These are phyloP conservation scores for Sugiyamaella grinbergsii DNA, from an alignment of 1,139 yeast genomes.

Conservation along the genomic window DNA sequence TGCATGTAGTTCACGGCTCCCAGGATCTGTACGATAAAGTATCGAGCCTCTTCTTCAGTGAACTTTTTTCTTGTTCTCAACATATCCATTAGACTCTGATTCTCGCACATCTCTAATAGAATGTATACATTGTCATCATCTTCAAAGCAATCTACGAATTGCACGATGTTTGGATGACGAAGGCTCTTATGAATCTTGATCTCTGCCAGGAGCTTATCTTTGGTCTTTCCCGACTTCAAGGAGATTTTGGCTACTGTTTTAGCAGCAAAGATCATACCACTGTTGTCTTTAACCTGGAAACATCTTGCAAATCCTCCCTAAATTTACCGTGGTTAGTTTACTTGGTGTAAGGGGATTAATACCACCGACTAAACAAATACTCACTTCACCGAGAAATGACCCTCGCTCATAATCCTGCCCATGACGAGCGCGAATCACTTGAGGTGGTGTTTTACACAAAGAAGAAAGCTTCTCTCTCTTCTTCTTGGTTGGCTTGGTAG, in stretches of 20 bases:
- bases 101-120: constrained; percentile 85
- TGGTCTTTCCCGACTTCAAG: constrained; percentile 85
- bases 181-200: constrained; percentile 92
- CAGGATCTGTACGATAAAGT: constrained; percentile 84
- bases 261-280: constrained; percentile 88
- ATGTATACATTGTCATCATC: constrained; percentile 93
- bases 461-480: constrained; percentile 86
- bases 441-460: constrained; percentile 92
- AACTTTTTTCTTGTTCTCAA: constrained; percentile 78
- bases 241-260: constrained; percentile 97
- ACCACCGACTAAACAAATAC: constrained; percentile 21
- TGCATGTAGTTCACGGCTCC: constrained; percentile 95
- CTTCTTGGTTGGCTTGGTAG: constrained; percentile 47
- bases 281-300: constrained; percentile 89
- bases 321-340: neutral
- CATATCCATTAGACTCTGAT: constrained; percentile 81
- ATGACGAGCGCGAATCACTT: constrained; percentile 80
- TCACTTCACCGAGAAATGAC: constrained; percentile 76
- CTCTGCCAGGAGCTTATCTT: constrained; percentile 81
- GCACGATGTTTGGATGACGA: constrained; percentile 86
- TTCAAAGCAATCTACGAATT: constrained; percentile 92
- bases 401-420: constrained; percentile 94
- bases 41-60: constrained; percentile 90
- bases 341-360: neutral
- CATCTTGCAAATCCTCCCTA: constrained; percentile 97